Percentiles rank a stretch among this genome's conserved stretches.
Evolutionary conservation across 2,329 filamentous ascomycete genomes (phyloP).

Genomic region (Chaetomium globosum): DNA sequence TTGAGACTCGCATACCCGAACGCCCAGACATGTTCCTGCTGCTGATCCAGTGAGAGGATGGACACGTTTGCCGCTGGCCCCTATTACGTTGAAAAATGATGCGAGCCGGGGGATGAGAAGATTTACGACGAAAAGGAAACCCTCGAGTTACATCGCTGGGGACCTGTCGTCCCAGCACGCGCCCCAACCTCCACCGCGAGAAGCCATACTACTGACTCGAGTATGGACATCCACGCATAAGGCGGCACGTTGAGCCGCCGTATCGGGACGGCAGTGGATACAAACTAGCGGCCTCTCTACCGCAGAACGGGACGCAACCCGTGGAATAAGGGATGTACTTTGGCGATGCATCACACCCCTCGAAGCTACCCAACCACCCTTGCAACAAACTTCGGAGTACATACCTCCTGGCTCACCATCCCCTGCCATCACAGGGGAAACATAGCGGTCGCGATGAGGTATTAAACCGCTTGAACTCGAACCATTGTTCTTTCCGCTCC

Average conservation of each 20-base stretch:
- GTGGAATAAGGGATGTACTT: conserved; percentile 2
- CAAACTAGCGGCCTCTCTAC: neutral
- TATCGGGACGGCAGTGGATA: conserved; percentile 1
- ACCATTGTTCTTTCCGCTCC: conserved; percentile 25
- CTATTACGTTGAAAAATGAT: conserved; percentile 15
- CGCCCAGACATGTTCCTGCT: conserved; percentile 14
- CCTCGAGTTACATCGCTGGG: neutral
- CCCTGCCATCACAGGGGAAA: conserved; percentile 4
- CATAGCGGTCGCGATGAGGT: conserved; percentile 17
- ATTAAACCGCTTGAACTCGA: conserved; percentile 33
- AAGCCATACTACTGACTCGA: neutral
- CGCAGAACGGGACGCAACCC: neutral
- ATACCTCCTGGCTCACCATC: conserved; percentile 9
- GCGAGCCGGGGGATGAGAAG: neutral
- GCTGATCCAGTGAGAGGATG: conserved; percentile 6
- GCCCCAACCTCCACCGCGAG: neutral
- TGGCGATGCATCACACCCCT: conserved; percentile 15
- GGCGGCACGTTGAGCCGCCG: conserved; percentile 8
- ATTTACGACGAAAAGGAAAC: conserved; percentile 2
- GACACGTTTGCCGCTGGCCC: neutral
- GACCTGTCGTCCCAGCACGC: too few relatives aligned
- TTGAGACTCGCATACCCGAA: conserved; percentile 34
- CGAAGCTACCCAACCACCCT: conserved; percentile 7
- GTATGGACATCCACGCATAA: neutral
- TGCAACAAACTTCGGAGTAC: conserved; percentile 21